Percentiles rank a stretch among this genome's conserved stretches.
phyloP scores from a whole-genome alignment of 1,139 yeast species.

The Candida sp. region DNA sequence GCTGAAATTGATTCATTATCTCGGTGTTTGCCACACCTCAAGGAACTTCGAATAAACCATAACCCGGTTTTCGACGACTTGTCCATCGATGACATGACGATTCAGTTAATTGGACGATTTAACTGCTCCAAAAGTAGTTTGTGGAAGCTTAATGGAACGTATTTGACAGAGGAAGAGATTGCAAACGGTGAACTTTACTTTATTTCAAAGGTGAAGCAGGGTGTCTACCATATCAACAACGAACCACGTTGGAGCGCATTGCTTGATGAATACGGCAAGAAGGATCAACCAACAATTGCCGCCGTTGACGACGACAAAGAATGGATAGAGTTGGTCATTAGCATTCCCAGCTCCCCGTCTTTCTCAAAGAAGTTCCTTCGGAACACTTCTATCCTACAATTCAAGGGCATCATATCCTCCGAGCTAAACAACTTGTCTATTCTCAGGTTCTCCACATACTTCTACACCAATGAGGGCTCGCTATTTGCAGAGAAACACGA shows the following conservation, averaged over 20 bases:
- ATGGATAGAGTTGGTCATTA: conserved; percentile 12
- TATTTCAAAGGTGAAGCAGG: conserved; percentile 50
- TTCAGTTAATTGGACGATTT: conserved; percentile 55
- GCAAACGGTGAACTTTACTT: conserved; percentile 71
- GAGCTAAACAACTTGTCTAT: conserved; percentile 17
- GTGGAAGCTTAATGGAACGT: conserved; percentile 58
- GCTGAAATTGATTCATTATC: conserved; percentile 44
- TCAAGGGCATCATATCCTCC: conserved; percentile 28
- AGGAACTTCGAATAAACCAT: conserved; percentile 48
- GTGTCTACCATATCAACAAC: conserved; percentile 25
- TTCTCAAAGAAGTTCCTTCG: conserved; percentile 9
- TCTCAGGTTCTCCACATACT: conserved; percentile 21
- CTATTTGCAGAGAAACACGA: conserved; percentile 13
- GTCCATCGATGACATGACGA: conserved; percentile 39
- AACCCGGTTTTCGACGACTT: conserved; percentile 53
- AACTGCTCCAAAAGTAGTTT: conserved; percentile 27
- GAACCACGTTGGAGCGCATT: conserved; percentile 29
- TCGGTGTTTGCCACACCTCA: conserved; percentile 38
- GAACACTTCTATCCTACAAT: conserved; percentile 26
- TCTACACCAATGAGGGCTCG: conserved; percentile 19
- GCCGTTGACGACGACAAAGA: neutral
- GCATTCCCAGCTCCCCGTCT: neutral
- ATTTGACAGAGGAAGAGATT: conserved; percentile 50
- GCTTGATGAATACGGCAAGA: conserved; percentile 25
- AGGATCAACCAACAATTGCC: conserved; percentile 2